These are phyloP conservation scores for Cnidoscolus chayamansa DNA, from an alignment of 441 rosid species.

Conservation along the genomic window DNA sequence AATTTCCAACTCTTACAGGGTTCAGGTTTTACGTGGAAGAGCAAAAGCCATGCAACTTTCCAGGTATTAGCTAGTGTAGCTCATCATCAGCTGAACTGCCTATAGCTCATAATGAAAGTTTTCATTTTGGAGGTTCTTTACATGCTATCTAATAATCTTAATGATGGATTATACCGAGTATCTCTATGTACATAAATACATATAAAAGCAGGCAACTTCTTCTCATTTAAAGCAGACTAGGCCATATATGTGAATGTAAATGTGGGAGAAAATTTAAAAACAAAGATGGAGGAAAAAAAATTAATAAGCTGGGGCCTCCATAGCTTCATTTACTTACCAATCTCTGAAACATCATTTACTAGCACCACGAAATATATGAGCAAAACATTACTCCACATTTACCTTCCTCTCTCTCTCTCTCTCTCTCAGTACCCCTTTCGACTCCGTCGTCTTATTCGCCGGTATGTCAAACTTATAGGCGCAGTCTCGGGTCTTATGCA, in stretches of 20 bases:
- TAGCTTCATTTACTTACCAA: slow-evolving; percentile 47
- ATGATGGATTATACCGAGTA: neutral
- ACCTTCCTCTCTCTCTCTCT: neutral
- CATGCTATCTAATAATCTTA: no score
- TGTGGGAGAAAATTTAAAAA: slow-evolving; percentile 36
- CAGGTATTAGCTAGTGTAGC: neutral
- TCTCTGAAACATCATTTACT: slow-evolving; percentile 72
- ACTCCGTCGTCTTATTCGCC: neutral
- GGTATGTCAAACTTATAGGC: no score
- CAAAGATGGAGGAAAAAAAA: neutral
- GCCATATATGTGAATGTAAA: slow-evolving; percentile 15
- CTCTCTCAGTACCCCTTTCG: neutral
- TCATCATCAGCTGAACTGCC: no score
- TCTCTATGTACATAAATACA: slow-evolving; percentile 7
- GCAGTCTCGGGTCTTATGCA: slow-evolving; percentile 18
- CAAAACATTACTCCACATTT: slow-evolving; percentile 46
- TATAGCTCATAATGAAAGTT: no score
- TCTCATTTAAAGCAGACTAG: slow-evolving; percentile 21
- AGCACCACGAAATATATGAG: slow-evolving; percentile 71
- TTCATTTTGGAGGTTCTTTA: neutral
- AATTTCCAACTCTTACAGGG: no score
- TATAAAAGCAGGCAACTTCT: slow-evolving; percentile 2
- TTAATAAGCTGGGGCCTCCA: slow-evolving; percentile 49
- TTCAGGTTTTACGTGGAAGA: neutral
- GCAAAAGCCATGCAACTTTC: neutral